Evolutionary conservation across 192 early-diverging fungal species (phyloP), one percentile per base, ranked within the genome.

Genomic region (Mortierella claussenii): DNA sequence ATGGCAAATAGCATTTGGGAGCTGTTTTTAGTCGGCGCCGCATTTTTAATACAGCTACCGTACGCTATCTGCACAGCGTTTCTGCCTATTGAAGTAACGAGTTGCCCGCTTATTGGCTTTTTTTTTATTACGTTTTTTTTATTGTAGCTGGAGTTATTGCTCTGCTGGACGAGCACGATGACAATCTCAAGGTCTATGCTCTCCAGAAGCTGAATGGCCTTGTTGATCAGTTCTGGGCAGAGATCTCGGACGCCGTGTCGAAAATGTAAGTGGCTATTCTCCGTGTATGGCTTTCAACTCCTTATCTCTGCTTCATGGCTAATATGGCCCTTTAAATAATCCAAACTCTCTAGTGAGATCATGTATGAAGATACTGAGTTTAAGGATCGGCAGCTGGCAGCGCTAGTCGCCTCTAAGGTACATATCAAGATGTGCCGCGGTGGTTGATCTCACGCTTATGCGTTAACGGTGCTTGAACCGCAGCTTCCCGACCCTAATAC

Each of bases 191-290:
- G 79, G 87, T 92, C 53, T 97, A 97, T 83, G 95, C 96, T 21
- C 88, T 99, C 42, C 78, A 93, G 61, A 93, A 97, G 85, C 90
- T 99, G 31, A 91, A 98, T 69, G 80, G 66, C 13, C 80, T 98
- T 58, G 94, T 97, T 24, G 93, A 98, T 84, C 85, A 90, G 61
- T 99, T 98, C 79, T 99, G 98, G 98, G 92, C 97, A 20, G 98
- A 99, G 79, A 98, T 98, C 61, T 91, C 97, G 9, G 98, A 99
- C 78, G 85, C 92, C 7, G 85, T 96, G 31, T 82, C 92, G 11
- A 94, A 94, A 79, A 96, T 96, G 94, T 95, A 86, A 64, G 87
- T 15, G 32, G 23, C 31, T 1, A n/a, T 53, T 26, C 34, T 17
- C 44, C 36, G 20, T 55, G 24, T 18, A 54, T 37, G 3, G 5